Evolutionary conservation across 768 basidiomycete species (phyloP).

Genomic region (Gyrodon lividus): DNA sequence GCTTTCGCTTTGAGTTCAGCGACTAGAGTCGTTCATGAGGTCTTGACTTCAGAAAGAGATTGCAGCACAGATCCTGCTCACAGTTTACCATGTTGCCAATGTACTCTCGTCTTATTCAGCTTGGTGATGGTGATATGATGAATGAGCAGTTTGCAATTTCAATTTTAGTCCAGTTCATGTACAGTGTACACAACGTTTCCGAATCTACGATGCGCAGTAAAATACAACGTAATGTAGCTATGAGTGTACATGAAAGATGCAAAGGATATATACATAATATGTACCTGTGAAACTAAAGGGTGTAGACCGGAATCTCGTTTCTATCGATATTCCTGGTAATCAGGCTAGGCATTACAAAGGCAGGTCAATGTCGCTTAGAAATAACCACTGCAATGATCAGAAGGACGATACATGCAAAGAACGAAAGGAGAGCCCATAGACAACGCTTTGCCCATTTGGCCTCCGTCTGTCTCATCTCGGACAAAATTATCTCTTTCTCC

Average conservation of each 20-base stretch:
- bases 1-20: constrained; percentile 70
- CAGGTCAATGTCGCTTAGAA: constrained; percentile 20
- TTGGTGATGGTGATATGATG: background rate
- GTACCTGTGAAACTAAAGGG: constrained; percentile 6
- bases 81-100: constrained; percentile 28
- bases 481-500: constrained; percentile 47
- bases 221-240: constrained; percentile 1
- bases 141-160: background rate
- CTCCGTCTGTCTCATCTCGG: constrained; percentile 47
- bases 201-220: background rate
- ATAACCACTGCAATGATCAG: constrained; percentile 24
- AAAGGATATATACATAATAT: constrained; percentile 1
- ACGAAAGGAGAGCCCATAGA: constrained; percentile 49
- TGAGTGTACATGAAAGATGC: background rate
- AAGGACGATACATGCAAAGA: constrained; percentile 39
- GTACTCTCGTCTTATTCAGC: background rate
- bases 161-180: too few species aligned
- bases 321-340: background rate
- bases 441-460: constrained; percentile 58
- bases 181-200: background rate
- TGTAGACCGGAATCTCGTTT: background rate
- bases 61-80: constrained; percentile 15
- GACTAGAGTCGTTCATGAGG: constrained; percentile 35
- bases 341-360: background rate
- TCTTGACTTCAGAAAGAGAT: background rate